Base-by-base conservation (phyloP, 768 basidiomycete genomes). In the Glaciozyma martinii region DNA sequence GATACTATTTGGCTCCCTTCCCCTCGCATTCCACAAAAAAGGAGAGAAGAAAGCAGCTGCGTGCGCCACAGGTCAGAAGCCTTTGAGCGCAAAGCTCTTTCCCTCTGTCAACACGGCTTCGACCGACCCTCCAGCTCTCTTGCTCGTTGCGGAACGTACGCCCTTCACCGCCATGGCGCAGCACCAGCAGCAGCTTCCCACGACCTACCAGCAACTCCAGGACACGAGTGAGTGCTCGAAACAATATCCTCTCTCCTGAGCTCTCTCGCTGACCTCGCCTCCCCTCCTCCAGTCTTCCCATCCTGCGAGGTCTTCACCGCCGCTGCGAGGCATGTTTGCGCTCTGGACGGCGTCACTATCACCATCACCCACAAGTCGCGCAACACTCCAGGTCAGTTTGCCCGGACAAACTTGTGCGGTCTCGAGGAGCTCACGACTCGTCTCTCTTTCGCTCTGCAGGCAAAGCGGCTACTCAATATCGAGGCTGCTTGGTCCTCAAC, bases 361-460 rank as follows among this genome's bases (percentile, higher is more conserved):
- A 54, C 53, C 29, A 23, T 54, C 30, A 54, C 53, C 7, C 53
- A 54, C 27, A 54, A 54, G 53, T 54, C 53, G 27, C 53, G 53
- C 53, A 54, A 54, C 53, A 27, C 53, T 7, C 53, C 37, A 40
- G 37, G 37, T 40, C 37, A 8, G 37, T 33, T 33, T 10, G 10
- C 15, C 37, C 12, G 37, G 3, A 13, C 37, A 3, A 13, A 8
- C 37, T 40, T 2, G 3, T 40, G 37, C 37, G 37, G 37, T 8
- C 37, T 40, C 37, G n/a, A 40, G 12, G 7, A 40, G 37, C 37
- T 40, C 37, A 40, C 37, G 10, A 2, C 37, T 40, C 37, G 12
- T 13, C 37, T 40, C 37, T 40, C 37, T 40, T 40, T 13, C 37
- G 7, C 12, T 40, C 37, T 40, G 37, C 53, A 8, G 53, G 53